Evolutionary conservation across 768 basidiomycete species (phyloP), one percentile per base, ranked within the genome.

Genomic region (Pulveroboletus sp.): DNA sequence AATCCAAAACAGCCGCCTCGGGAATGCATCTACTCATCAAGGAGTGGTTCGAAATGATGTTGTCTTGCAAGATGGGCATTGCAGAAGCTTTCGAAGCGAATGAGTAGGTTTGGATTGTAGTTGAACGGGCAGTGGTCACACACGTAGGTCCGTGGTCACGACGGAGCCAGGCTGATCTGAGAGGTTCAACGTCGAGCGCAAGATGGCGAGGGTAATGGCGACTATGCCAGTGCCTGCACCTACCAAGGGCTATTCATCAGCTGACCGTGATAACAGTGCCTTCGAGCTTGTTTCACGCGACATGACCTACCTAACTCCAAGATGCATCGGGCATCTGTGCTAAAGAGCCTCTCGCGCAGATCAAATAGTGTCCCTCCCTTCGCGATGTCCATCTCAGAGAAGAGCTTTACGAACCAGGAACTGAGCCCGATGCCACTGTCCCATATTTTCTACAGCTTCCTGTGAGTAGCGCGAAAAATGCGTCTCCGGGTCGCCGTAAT

Each of bases 221-320:
- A 91, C 86, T 7, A 95, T 77, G 17, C 93, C 93, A 0, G 86
- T 93, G 7, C 93, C 93, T 11, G 89, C 80, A 27, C 93, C 93
- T 89, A 49, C 1, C 43, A 15, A 5, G n/a, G 41, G 40, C 5
- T 5, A 32, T 7, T 4, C 15, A 7, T 49, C 26, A 42, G 17
- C 14, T 12, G 14, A 7, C 15, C 10, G n/a, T 8, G 24, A 36
- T 38, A 30, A 18, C 17, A 0, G 33, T 6, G 26, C 28, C 38
- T 21, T 11, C n/a, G 27, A 10, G 24, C 15, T 9, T 6, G 17
- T 1, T 21, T 6, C 28, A 32, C 26, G 15, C 8, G 39, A 8
- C 24, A 21, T 8, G 17, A 6, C 73, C 26, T 52, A 86, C 91
- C 91, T 24, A 93, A 69, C 63, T 94, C 91, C 33, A 93, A 54